Conservation (phyloP, 2,329 filamentous ascomycete species). For the Arachnopeziza araneosa region DNA sequence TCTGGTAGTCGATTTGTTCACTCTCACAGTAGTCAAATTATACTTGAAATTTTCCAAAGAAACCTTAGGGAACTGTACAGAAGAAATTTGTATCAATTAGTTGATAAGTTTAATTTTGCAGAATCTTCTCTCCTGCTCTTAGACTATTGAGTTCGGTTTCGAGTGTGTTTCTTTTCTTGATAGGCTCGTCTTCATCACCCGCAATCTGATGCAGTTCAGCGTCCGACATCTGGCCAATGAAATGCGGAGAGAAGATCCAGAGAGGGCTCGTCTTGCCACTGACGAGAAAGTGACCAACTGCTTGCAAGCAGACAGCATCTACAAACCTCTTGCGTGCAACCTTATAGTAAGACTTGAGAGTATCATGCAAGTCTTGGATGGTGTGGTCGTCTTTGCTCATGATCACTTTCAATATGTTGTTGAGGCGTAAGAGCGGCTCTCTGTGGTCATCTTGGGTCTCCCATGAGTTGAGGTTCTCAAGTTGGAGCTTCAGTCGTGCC, state of each 20-base stretch:
- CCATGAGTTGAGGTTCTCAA: slow-evolving; percentile 7
- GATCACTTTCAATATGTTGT: neutral
- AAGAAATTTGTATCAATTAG: no score
- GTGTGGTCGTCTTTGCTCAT: neutral
- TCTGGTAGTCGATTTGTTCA: no score
- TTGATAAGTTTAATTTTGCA: slow-evolving; percentile 3
- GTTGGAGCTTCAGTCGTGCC: slow-evolving; percentile 6
- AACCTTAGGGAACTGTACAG: no score
- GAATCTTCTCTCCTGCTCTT: slow-evolving; percentile 32
- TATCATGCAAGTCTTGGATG: slow-evolving; percentile 51
- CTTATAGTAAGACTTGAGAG: slow-evolving; percentile 56
- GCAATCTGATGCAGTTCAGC: slow-evolving; percentile 51
- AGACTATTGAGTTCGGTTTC: slow-evolving; percentile 41
- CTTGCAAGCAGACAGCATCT: slow-evolving; percentile 56
- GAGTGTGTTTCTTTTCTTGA: slow-evolving; percentile 38
- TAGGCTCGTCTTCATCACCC: slow-evolving; percentile 43
- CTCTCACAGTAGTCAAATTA: no score
- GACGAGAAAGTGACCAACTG: slow-evolving; percentile 48
- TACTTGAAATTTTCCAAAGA: no score
- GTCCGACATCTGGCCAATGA: slow-evolving; percentile 42
- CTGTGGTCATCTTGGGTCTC: slow-evolving; percentile 14
- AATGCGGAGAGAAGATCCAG: slow-evolving; percentile 44
- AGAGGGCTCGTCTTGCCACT: slow-evolving; percentile 45
- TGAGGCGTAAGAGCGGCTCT: no score
- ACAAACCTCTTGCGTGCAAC: slow-evolving; percentile 56